Percentiles rank a stretch among this genome's conserved stretches.
These are phyloP conservation scores for Biscutella laevigata DNA, from an alignment of 441 rosid genomes.

Conservation along the genomic window DNA sequence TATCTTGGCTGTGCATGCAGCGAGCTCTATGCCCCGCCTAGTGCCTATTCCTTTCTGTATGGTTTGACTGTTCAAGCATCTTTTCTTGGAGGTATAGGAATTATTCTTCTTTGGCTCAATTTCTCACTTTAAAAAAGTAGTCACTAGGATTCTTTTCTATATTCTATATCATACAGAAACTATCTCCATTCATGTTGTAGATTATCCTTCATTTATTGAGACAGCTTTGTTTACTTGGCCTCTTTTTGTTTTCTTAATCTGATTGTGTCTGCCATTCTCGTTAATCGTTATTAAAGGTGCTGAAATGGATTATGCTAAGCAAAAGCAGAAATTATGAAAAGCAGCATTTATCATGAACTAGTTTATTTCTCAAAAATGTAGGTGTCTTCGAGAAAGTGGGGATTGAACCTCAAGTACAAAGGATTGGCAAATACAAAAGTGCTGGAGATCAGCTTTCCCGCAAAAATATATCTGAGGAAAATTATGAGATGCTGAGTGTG, in stretches of 20 bases:
- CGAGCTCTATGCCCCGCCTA: conserved; percentile 85
- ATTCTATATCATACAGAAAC: background rate
- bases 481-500: conserved; percentile 85
- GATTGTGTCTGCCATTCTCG: background rate
- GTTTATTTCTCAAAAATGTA: conserved; percentile 23
- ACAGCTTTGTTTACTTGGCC: background rate
- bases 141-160: background rate
- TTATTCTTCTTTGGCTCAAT: conserved; percentile 6
- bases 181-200: background rate
- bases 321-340: background rate
- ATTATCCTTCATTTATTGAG: background rate
- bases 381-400: conserved; percentile 88
- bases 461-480: conserved; percentile 79
- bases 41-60: conserved; percentile 82
- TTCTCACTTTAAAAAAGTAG: background rate
- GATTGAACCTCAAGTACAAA: conserved; percentile 76
- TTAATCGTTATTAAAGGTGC: background rate
- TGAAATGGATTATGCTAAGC: background rate
- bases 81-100: conserved; percentile 65
- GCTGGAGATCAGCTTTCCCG: conserved; percentile 89
- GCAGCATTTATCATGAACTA: background rate
- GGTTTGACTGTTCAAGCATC: conserved; percentile 94
- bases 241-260: background rate
- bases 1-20: conserved; percentile 84
- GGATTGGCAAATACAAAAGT: conserved; percentile 94